Base-by-base conservation (phyloP, 2,329 filamentous ascomycete species). In the Fusarium gaditjirri region DNA sequence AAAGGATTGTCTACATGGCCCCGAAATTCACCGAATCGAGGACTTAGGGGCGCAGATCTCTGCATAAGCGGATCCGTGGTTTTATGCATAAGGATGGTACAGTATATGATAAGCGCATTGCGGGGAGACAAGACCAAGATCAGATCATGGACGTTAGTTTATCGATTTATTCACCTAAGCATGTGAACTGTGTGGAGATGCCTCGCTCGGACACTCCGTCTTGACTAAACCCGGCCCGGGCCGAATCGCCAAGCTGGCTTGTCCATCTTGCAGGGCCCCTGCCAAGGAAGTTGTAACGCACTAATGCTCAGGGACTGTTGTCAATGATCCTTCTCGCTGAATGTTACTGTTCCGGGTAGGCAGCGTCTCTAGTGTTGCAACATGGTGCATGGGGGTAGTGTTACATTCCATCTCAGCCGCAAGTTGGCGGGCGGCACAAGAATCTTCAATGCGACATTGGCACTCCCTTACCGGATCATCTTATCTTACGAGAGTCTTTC, bases 221-320 rank as follows among this genome's bases (percentile, higher is more conserved):
- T 36, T 27, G 6, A 25, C 21, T 47, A 23, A 31, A 12, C 29
- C 29, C 53, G 53, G 29, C n/a, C 29, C 53, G 53, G 53, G 23
- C 53, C 53, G 53, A 56, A 47, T 56, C 39, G 53, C 53, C 53
- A 56, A 56, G 39, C 33, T 52, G 23, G 27, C 29, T 25, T 56
- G 29, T 27, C 29, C 23, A 25, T 25, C 27, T 46, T 47, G 23
- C 31, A 56, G 38, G 19, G 39, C 39, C 36, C 14, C 1, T 56
- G n/a, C 53, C 39, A 56, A 56, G 53, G 31, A 25, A 35, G 8
- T 33, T 36, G 13, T 23, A 33, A 27, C 17, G n/a, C n/a, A 27
- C 53, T 35, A 56, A 47, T n/a, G 17, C 42, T 13, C 23, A 29
- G 29, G 54, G 13, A 52, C 17, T 35, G 25, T 52, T 36, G 31